Evolutionary conservation across 306 rosid species (phyloP).

Genomic region (Cicer pinnatifidum): DNA sequence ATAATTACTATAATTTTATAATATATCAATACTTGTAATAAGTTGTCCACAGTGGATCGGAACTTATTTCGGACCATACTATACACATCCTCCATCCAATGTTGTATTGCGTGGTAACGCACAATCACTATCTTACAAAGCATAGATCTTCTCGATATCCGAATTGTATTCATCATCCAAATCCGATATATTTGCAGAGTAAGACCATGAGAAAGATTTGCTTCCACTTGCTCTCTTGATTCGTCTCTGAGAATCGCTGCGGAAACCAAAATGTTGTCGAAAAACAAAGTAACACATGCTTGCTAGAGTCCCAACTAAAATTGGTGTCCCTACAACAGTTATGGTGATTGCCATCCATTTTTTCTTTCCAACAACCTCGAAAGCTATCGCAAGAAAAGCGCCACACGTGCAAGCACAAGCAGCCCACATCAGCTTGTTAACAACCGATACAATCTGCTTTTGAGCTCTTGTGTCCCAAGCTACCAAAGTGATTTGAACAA

Average conservation of each 20-base stretch:
- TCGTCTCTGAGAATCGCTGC: slow-evolving; percentile 78
- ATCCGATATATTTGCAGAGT: slow-evolving; percentile 85
- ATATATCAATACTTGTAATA: background rate
- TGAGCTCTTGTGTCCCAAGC: slow-evolving; percentile 98
- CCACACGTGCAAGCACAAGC: slow-evolving; percentile 97
- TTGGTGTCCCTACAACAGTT: slow-evolving; percentile 73
- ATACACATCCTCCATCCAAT: background rate
- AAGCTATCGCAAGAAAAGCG: slow-evolving; percentile 80
- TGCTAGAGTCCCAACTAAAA: slow-evolving; percentile 83
- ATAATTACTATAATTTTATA: slow-evolving; percentile 1
- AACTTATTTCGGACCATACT: slow-evolving; percentile 7
- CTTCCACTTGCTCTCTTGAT: slow-evolving; percentile 81
- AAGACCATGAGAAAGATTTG: slow-evolving; percentile 91
- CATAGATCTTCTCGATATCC: slow-evolving; percentile 80
- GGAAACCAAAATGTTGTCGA: slow-evolving; percentile 76
- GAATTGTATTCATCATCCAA: slow-evolving; percentile 81
- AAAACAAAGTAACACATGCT: slow-evolving; percentile 90
- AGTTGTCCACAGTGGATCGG: background rate
- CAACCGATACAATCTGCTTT: slow-evolving; percentile 88
- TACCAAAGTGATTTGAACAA: slow-evolving; percentile 95
- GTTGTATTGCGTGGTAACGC: background rate
- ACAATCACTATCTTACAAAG: slow-evolving; percentile 52
- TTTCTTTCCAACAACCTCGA: slow-evolving; percentile 68
- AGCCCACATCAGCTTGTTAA: slow-evolving; percentile 95
- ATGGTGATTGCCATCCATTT: slow-evolving; percentile 87